Evolutionary conservation across 2,329 filamentous ascomycete species (phyloP), one percentile per base, ranked within the genome.

Genomic region (Coniochaeta pulveracea): DNA sequence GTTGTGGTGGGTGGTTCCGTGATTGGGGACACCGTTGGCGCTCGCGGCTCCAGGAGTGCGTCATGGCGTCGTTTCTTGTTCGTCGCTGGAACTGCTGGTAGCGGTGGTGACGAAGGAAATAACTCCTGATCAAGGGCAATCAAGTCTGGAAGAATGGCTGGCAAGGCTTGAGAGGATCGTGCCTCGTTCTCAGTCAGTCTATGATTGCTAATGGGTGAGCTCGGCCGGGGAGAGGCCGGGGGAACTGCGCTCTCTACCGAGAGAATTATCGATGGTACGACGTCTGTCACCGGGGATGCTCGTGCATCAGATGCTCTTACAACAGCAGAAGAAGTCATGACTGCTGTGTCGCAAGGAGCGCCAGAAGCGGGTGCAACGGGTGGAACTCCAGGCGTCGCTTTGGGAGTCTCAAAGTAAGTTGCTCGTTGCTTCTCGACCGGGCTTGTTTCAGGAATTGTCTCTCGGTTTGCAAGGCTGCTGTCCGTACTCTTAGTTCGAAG

Each of bases 391-490:
- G 21, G 21, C 16, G n/a, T 33, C 22, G 6, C 23, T 35, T 4
- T 26, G 33, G 11, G 38, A 34, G 9, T 26, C 10, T 4, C 34
- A 25, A 24, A 27, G 12, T 23, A 26, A 33, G 18, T 10, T 10
- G 8, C 14, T n/a, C 19, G 6, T 25, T 19, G 26, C 28, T 22
- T 39, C 9, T 39, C 40, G 6, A 37, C 31, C 6, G 49, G 52
- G 19, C 52, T 55, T 3, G 52, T 54, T 29, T 51, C 51, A 0
- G 49, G 52, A 14, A 52, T 47, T 4, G 45, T 38, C 10, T 49
- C 48, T 22, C 37, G 42, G 23, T 37, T 38, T 5, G 41, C 38
- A n/a, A 38, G 35, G 7, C 37, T 41, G 33, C 15, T 33, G 19
- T 33, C 30, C 14, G 21, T 33, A 33, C 25, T 12, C 19, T 34